Evolutionary conservation across 2,329 filamentous ascomycete species (phyloP).

Genomic region (Amesomyces nigricolor): DNA sequence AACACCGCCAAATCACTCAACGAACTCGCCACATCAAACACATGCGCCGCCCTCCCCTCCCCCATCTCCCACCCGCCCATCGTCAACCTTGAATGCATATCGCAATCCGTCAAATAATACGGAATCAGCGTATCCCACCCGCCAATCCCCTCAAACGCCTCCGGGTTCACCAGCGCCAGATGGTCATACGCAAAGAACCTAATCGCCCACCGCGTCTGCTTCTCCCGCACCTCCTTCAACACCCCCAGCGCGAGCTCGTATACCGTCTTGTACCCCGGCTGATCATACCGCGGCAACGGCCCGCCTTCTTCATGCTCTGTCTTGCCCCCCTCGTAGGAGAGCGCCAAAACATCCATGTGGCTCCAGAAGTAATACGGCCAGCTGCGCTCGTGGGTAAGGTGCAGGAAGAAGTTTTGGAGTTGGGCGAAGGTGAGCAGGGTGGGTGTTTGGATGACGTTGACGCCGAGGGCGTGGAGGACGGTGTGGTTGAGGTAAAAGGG

Average conservation of each 20-base stretch:
- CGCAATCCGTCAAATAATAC: slow-evolving; percentile 54
- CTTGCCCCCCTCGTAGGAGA: slow-evolving; percentile 39
- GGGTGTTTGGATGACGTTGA: slow-evolving; percentile 43
- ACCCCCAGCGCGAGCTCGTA: slow-evolving; percentile 38
- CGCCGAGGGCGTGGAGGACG: slow-evolving; percentile 42
- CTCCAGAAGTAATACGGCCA: slow-evolving; percentile 50
- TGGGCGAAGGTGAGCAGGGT: slow-evolving; percentile 48
- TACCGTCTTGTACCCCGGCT: slow-evolving; percentile 37
- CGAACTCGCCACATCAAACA: slow-evolving; percentile 41
- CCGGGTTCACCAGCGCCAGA: slow-evolving; percentile 51
- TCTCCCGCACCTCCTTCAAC: slow-evolving; percentile 30
- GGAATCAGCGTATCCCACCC: slow-evolving; percentile 55
- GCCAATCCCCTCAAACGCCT: slow-evolving; percentile 45
- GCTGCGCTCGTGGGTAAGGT: slow-evolving; percentile 36
- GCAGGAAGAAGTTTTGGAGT: slow-evolving; percentile 49
- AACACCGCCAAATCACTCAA: slow-evolving; percentile 43
- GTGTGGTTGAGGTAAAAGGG: slow-evolving; percentile 52
- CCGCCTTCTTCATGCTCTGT: slow-evolving; percentile 31
- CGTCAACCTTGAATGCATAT: slow-evolving; percentile 45
- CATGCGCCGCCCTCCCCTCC: slow-evolving; percentile 37
- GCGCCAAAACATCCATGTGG: slow-evolving; percentile 47
- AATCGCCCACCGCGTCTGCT: slow-evolving; percentile 42
- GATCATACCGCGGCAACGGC: slow-evolving; percentile 30
- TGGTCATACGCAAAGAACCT: slow-evolving; percentile 56
- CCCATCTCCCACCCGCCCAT: slow-evolving; percentile 41